These are phyloP conservation scores for Rhododendron griersonianum DNA, from an alignment of 148 eudicot genomes.

Conservation along the genomic window DNA sequence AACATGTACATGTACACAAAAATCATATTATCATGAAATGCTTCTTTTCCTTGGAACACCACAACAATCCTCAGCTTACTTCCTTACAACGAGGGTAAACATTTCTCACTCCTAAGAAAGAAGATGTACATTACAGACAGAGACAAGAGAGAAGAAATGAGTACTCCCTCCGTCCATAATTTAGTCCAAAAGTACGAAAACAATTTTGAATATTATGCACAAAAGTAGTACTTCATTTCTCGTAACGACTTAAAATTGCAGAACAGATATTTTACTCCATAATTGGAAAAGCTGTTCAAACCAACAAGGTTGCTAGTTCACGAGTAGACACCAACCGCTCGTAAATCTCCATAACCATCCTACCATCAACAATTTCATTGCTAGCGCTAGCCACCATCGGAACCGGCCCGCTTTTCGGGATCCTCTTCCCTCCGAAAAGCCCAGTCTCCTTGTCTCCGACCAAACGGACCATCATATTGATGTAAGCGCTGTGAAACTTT, in stretches of 20 bases:
- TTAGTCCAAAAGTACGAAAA: not conserved
- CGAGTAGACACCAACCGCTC: constrained; percentile 8
- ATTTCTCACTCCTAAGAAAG: no score
- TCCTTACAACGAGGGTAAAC: not conserved
- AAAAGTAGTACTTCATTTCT: not conserved
- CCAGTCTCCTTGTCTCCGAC: not conserved
- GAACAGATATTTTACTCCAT: not conserved
- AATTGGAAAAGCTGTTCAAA: not conserved
- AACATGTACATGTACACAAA: not conserved
- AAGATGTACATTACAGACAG: no score
- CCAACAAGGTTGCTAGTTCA: constrained; percentile 2
- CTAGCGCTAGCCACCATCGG: not conserved
- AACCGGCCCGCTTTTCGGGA: not conserved
- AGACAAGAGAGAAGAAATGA: no score
- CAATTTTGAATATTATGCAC: not conserved
- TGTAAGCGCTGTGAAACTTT: constrained; percentile 3
- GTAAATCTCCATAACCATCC: constrained; percentile 18
- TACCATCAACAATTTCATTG: constrained; percentile 7
- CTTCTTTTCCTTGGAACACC: not conserved
- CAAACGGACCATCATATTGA: not conserved
- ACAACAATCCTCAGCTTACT: not conserved
- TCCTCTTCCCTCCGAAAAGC: not conserved
- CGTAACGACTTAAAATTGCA: no score
- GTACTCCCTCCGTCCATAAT: no score
- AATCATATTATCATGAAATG: not conserved